Base-by-base conservation (phyloP, 2,329 filamentous ascomycete species). In the Aureobasidium vineae region DNA sequence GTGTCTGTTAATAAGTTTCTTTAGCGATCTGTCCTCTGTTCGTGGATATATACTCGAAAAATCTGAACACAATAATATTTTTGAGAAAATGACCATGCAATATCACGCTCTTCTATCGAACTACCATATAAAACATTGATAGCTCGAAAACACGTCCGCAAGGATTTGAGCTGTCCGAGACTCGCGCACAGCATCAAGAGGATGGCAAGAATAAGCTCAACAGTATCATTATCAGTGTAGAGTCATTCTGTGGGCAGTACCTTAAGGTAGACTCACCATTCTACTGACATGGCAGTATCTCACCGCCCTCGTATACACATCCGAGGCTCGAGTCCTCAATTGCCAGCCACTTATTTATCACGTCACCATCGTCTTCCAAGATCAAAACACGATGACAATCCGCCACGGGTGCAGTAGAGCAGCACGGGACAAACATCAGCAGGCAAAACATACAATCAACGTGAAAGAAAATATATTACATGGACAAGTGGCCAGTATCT, bases 381-480 rank as follows among this genome's bases (percentile, higher is more conserved):
- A 13, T 13, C 38, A 41, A 41, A 41, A 19, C 15, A 41, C 5
- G 4, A 41, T 10, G 11, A 16, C 38, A 7, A 2, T 5, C 38
- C 11, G 5, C 1, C 15, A 19, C 5, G 5, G 19, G 16, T 16
- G 5, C 38, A 10, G 38, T 13, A 36, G 2, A 36, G 33, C 28
- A 36, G 33, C 33, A 36, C 10, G 3, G 11, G 33, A 36, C 8
- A 36, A 11, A 26, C 3, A 26, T 8, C 15, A 26, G 21, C 21
- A 23, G 11, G 3, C 1, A 5, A 21, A 23, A 21, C 41, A 5
- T 13, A 15, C 11, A 47, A 47, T 21, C 21, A 47, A 47, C 13
- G 6, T 21, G 43, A 47, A 41, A 56, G 36, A 43, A 59, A 45
- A 43, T 59, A 59, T 59, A 59, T 59, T 59, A 59, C 54, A 59